Conservation (phyloP, 805 yeast genomes). For the Saturnispora dispora region DNA sequence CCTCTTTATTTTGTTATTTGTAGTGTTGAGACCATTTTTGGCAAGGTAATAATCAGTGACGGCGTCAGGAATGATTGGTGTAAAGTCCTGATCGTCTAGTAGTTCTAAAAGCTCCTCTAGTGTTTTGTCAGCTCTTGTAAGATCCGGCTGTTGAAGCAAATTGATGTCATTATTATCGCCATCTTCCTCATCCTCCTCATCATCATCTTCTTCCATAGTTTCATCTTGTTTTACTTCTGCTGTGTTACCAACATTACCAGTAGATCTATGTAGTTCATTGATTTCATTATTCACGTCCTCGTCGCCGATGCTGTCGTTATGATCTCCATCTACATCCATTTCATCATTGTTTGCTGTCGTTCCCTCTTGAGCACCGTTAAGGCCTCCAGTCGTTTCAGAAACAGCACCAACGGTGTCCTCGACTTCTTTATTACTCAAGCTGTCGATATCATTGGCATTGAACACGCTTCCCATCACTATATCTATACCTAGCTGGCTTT, state of each 20-base stretch:
- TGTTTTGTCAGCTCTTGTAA: constrained; percentile 71
- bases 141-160: constrained; percentile 42
- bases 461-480: neutral
- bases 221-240: neutral
- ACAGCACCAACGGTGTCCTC: constrained; percentile 2
- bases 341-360: constrained; percentile 4
- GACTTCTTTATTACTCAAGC: neutral
- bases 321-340: constrained; percentile 1
- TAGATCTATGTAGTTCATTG: neutral
- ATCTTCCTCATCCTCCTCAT: neutral
- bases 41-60: constrained; percentile 88
- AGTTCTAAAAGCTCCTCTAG: constrained; percentile 74
- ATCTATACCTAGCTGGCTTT: neutral
- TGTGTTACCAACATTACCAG: neutral
- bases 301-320: constrained; percentile 1
- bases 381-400: neutral
- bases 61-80: constrained; percentile 94
- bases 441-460: neutral
- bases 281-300: constrained; percentile 6
- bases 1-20: constrained; percentile 71
- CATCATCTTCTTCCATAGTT: neutral
- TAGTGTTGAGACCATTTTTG: constrained; percentile 45
- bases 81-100: constrained; percentile 91
- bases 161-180: neutral
- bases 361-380: neutral